Evolutionary conservation across 306 rosid species (phyloP).

Genomic region (Quercus agrifolia): DNA sequence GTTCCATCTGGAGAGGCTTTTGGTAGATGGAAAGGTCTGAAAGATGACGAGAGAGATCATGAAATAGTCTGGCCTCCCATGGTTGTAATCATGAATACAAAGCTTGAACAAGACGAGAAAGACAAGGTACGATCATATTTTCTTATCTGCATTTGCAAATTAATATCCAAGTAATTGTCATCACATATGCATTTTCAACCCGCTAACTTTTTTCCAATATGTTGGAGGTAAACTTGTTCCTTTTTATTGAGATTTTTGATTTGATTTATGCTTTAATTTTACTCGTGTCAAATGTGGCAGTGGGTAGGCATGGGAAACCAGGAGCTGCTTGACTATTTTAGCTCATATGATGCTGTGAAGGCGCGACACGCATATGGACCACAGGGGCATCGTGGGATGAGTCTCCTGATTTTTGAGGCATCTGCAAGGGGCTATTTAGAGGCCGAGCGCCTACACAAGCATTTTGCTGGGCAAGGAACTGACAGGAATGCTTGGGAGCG

Average conservation of each 20-base stretch:
- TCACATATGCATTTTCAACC: background rate
- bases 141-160: slow-evolving; percentile 2
- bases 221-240: background rate
- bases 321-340: slow-evolving; percentile 72
- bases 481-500: slow-evolving; percentile 61
- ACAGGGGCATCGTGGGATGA: slow-evolving; percentile 86
- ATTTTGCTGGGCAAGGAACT: slow-evolving; percentile 65
- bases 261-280: slow-evolving; percentile 7
- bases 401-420: slow-evolving; percentile 77
- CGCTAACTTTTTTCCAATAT: too few relatives aligned
- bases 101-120: slow-evolving; percentile 67
- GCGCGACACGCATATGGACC: slow-evolving; percentile 90
- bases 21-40: slow-evolving; percentile 83
- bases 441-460: slow-evolving; percentile 80
- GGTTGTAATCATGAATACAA: slow-evolving; percentile 68
- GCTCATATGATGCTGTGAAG: slow-evolving; percentile 48
- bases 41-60: slow-evolving; percentile 59
- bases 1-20: slow-evolving; percentile 65
- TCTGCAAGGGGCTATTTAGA: slow-evolving; percentile 76
- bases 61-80: slow-evolving; percentile 93
- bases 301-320: slow-evolving; percentile 82
- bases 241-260: background rate
- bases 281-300: slow-evolving; percentile 25
- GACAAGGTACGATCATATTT: slow-evolving; percentile 50
- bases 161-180: background rate